Base-by-base conservation (phyloP, 495 filamentous ascomycete genomes). In the Penicilliopsis zonata region DNA sequence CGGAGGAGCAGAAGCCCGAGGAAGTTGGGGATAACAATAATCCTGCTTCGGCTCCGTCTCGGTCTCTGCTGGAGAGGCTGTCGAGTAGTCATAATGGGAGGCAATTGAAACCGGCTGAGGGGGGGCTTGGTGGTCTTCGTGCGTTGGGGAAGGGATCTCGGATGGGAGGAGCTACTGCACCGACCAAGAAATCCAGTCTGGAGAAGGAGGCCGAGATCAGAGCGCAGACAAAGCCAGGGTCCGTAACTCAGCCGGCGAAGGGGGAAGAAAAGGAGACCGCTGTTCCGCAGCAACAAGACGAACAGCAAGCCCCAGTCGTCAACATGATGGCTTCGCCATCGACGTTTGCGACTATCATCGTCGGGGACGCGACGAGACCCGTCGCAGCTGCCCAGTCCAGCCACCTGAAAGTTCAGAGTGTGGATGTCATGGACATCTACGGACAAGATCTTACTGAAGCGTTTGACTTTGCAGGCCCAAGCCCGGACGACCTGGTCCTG, bases 401-500 rank as follows among this genome's bases (percentile, higher is more conserved):
- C 50, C 57, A 55, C 49, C 36, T 59, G 46, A 40, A 50, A 37
- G 39, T 56, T 41, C 48, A 44, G 31, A 42, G 40, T 43, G 36
- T 70, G 59, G 59, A 65, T 59, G 31, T 60, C 65, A 49, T 76
- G 61, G 41, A 70, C 69, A 54, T 64, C 42, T 50, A 60, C 51
- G 54, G 52, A 43, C 47, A 55, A 34, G 46, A 61, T 31, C 47
- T 61, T 55, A 50, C 63, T 66, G 56, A 73, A 57, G 50, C 53
- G 23, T 67, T 63, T 58, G 74, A 78, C 33, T 98, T 96, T 63
- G 63, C 78, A 73, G 82, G 70, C 40, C 90, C 90, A 34, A 95
- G 88, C 53, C 90, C 90, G 44, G 90, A 98, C 59, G 92, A 95
- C 59, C 63, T 88, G 39, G 80, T 96, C 36, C 60, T 78, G 24